A percentile compares a stretch with the other conserved stretches of the same genome.
These are phyloP conservation scores for Kandelia obovata DNA, from an alignment of 345 rosid species.

Conservation along the genomic window DNA sequence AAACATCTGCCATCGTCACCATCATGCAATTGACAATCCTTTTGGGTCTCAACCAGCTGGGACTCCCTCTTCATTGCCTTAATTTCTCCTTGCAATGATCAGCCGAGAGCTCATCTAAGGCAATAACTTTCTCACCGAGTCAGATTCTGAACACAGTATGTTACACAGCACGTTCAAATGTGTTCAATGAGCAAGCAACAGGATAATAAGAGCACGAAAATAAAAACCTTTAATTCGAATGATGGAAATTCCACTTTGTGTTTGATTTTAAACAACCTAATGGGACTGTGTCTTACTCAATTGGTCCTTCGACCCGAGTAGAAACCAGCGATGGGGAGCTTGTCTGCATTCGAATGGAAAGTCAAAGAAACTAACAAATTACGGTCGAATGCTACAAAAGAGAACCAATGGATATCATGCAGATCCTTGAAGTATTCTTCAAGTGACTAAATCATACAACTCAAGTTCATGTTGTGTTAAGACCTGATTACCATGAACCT, in stretches of 20 bases:
- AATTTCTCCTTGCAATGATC: constrained; percentile 67
- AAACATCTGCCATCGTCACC: constrained; percentile 52
- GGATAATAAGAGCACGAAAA: neutral
- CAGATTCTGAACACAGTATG: neutral
- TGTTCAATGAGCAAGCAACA: neutral
- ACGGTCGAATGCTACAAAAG: too few species aligned
- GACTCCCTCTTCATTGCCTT: constrained; percentile 49
- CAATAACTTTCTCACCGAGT: constrained; percentile 61
- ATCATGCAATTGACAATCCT: constrained; percentile 56
- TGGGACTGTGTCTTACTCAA: neutral
- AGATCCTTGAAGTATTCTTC: too few species aligned
- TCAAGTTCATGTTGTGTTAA: too few species aligned
- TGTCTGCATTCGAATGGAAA: too few species aligned
- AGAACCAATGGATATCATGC: too few species aligned
- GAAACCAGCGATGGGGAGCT: too few species aligned
- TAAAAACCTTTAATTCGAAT: neutral
- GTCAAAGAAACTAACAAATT: too few species aligned
- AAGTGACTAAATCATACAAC: too few species aligned
- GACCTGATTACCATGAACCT: too few species aligned
- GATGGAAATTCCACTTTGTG: neutral
- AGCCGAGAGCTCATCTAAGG: constrained; percentile 71
- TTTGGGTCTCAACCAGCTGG: constrained; percentile 42
- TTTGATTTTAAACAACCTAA: neutral
- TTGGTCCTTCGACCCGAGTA: neutral
- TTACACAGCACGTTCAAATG: neutral